Base-by-base conservation (phyloP, 2,329 filamentous ascomycete genomes). In the Didymella pomorum region DNA sequence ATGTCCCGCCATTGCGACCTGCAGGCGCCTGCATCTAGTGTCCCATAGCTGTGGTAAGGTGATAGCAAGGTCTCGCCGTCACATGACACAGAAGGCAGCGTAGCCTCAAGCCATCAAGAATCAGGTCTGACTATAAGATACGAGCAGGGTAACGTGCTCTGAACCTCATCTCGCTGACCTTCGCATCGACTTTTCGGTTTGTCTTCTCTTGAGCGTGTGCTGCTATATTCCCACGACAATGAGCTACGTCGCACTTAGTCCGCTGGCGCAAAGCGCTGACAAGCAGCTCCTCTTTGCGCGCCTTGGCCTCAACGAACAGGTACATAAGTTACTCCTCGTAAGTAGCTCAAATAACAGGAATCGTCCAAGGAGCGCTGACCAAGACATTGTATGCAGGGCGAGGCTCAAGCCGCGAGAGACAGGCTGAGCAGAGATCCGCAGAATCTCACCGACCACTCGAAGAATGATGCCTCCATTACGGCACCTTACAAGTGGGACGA, bases 261-360 rank as follows among this genome's bases (percentile, higher is more conserved):
- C 68, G 41, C 67, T 81, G 55, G 75, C 80, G 43, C 78, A 75
- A 67, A 82, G 80, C 66, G 78, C 79, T 57, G 78, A 79, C 47
- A 82, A 81, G 69, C 69, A 72, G 18, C 74, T 74, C 29, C 76
- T 82, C 51, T 79, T 81, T 59, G 66, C 74, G 51, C 69, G 78
- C 37, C 72, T 82, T 12, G 76, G 78, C 1, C 66, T 82, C 42
- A 74, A 73, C 28, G 78, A 79, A 43, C 64, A 73, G 25, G 63
- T 80, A 12, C 80, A 83, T 58, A 76, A 71, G 20, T 62, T 79
- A 66, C 79, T 83, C 71, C 79, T 80, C 68, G 81, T 82, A 65
- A 63, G 75, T 43, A 14, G 29, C 21, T 20, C n/a, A 7, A 20
- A 3, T 5, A 16, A 5, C 23, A 18, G 10, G 6, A n/a, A n/a